phyloP scores from a whole-genome alignment of 139 green algal genomes.

The Axilococcus clingmanii region DNA sequence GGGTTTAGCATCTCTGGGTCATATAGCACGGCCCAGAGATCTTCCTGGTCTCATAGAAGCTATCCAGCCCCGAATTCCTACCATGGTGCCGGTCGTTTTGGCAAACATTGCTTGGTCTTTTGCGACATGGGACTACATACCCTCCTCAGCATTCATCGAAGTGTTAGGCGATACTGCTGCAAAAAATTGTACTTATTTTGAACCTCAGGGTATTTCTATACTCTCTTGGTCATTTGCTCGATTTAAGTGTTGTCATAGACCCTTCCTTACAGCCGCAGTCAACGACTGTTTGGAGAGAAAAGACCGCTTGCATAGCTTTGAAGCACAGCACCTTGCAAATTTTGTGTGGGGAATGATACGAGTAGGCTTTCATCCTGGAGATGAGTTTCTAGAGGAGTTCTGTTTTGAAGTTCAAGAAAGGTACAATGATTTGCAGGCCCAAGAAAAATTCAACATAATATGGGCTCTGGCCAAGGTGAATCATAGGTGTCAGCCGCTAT shows the following conservation, averaged over 20 bases:
- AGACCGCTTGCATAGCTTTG: constrained; percentile 5
- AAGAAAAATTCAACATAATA: constrained; percentile 5
- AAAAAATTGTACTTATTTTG: too few species aligned
- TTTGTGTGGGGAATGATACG: constrained; percentile 21
- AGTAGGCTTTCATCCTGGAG: constrained; percentile 4
- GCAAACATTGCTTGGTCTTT: too few species aligned
- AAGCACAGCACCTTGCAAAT: constrained; percentile 22
- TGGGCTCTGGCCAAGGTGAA: constrained; percentile 1
- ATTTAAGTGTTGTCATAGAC: too few species aligned
- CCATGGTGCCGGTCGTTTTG: too few species aligned
- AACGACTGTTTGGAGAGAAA: too few species aligned
- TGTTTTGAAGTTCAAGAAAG: background rate
- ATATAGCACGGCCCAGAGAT: too few species aligned
- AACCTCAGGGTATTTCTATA: too few species aligned
- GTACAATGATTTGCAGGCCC: background rate
- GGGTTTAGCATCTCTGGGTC: constrained; percentile 13
- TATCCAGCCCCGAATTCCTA: too few species aligned
- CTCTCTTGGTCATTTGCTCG: background rate
- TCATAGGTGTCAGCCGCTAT: background rate
- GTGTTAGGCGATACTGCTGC: too few species aligned
- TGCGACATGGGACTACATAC: too few species aligned
- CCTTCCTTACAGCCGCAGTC: constrained; percentile 4
- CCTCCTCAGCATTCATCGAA: too few species aligned
- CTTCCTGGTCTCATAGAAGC: too few species aligned
- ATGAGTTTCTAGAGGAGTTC: constrained; percentile 6